Conservation (phyloP, 768 basidiomycete genomes). For the Austroboletus festivus region DNA sequence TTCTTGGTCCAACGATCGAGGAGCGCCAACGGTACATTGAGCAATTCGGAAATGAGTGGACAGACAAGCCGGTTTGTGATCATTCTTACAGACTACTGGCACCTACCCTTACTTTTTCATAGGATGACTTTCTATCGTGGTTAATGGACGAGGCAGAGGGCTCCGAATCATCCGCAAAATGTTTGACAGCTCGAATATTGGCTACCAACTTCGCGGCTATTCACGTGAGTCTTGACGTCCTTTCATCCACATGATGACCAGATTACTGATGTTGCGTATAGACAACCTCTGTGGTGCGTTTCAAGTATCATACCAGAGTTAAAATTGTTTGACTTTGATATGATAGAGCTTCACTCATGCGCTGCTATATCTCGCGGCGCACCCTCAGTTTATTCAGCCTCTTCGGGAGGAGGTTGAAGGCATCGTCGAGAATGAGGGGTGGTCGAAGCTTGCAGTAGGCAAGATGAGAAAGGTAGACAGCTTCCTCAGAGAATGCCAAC, state of each 20-base stretch:
- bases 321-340: no score
- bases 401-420: slow-evolving; percentile 39
- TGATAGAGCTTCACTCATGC: slow-evolving; percentile 32
- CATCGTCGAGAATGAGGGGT: slow-evolving; percentile 26
- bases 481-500: slow-evolving; percentile 37
- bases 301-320: no score
- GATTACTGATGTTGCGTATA: no score
- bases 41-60: not conserved
- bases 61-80: not conserved
- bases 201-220: not conserved
- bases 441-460: slow-evolving; percentile 23
- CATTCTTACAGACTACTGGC: not conserved
- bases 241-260: no score
- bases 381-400: slow-evolving; percentile 32
- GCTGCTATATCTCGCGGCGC: slow-evolving; percentile 34
- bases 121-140: not conserved
- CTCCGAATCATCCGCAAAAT: not conserved
- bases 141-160: not conserved
- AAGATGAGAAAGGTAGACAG: slow-evolving; percentile 38
- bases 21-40: slow-evolving; percentile 16
- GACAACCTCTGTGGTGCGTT: no score
- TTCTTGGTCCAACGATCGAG: slow-evolving; percentile 28
- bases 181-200: not conserved
- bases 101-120: not conserved
- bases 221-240: no score